Evolutionary conservation across 2,329 filamentous ascomycete genomes (phyloP).

Genomic region (Fusarium avenaceum): DNA sequence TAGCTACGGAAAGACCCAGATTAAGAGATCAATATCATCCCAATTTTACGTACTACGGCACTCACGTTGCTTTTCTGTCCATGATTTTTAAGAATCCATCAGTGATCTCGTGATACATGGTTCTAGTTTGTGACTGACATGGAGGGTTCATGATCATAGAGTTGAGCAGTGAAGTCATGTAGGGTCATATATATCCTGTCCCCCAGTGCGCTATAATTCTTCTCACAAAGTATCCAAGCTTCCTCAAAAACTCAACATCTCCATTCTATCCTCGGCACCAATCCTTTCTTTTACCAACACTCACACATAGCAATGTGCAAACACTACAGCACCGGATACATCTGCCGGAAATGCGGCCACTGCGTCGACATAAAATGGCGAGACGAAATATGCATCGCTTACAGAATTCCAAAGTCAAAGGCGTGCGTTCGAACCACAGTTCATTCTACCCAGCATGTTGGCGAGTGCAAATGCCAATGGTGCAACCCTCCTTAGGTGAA

Average conservation of each 20-base stretch:
- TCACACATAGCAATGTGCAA: conserved; percentile 17
- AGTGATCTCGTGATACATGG: neutral
- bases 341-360: conserved; percentile 10
- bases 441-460: neutral
- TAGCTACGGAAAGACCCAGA: neutral
- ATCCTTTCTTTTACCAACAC: neutral
- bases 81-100: too few relatives aligned
- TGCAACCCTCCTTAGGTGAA: conserved; percentile 1
- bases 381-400: neutral
- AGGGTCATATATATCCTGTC: neutral
- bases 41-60: too few relatives aligned
- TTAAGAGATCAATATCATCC: neutral
- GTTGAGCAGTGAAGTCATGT: neutral
- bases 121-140: neutral
- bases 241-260: neutral
- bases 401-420: neutral
- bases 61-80: too few relatives aligned
- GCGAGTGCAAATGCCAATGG: neutral
- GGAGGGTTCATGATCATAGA: neutral
- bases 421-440: neutral
- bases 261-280: neutral
- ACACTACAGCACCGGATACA: neutral
- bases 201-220: neutral
- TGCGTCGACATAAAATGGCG: neutral
- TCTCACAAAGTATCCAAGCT: neutral